Evolutionary conservation across 106 monocot species (phyloP), one percentile per base, ranked within the genome.

Genomic region (Acorus calamus): DNA sequence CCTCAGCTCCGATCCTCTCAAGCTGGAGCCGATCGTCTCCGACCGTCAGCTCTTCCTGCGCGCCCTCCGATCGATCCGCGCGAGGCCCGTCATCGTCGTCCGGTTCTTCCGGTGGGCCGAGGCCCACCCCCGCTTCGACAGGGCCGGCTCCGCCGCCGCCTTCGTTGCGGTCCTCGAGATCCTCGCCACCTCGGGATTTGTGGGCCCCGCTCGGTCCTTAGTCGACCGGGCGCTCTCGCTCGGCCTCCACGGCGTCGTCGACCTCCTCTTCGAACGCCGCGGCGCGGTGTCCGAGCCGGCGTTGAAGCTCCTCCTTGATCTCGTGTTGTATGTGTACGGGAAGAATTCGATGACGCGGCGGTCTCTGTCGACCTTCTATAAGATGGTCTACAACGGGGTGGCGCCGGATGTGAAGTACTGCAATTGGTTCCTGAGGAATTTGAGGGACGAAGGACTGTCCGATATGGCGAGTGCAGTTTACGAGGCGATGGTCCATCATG

Each of bases 91-190:
- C 43, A 43, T 73, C 46, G 81, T 76, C 13, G 76, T 89, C 66
- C 69, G 74, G 41, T 81, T 89, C 74, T 84, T 89, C 67, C 76
- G 84, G 48, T 89, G 88, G 84, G 78, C 88, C 42, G 77, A 81
- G 14, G 64, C 56, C 12, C 84, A 89, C 44, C 71, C 72, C 9
- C 63, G 48, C 47, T 81, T 81, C 81, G 11, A 53, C 28, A 76
- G 68, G 4, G 67, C 81, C 10, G 75, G 47, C 28, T 28, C 28
- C 28, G 28, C 28, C 5, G 2, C 10, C 14, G 67, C 73, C 45
- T 84, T 84, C 73, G 62, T 53, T 56, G 43, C 71, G 14, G 50
- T 82, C n/a, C 81, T 89, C 48, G 64, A 57, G 47, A 75, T 74
- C 51, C 79, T 89, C 13, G 76, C 78, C 28, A 78, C 67, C 5